phyloP scores from a whole-genome alignment of 2,329 filamentous ascomycete species.

The Colletotrichum tropicicola region DNA sequence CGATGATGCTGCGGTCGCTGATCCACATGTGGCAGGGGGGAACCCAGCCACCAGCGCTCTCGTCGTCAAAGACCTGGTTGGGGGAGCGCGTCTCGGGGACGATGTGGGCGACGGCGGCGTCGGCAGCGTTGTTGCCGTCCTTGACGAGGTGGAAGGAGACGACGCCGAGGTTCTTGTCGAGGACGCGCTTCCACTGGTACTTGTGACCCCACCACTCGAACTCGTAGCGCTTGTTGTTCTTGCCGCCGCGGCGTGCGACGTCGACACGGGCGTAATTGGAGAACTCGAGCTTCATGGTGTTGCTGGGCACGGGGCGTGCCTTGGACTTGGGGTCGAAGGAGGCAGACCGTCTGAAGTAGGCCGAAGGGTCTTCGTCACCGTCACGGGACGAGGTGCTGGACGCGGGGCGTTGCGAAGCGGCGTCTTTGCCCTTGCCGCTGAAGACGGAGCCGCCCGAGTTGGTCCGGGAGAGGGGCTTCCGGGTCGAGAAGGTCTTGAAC shows the following conservation, averaged over 20 bases:
- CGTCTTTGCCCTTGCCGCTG: conserved; percentile 34
- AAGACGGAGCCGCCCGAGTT: conserved; percentile 44
- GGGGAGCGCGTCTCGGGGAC: conserved; percentile 80
- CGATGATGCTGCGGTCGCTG: conserved; percentile 75
- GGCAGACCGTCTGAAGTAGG: conserved; percentile 36
- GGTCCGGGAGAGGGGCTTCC: conserved; percentile 46
- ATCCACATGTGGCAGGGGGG: conserved; percentile 93
- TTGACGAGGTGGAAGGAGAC: conserved; percentile 84
- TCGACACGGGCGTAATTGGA: conserved; percentile 97
- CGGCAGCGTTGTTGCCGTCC: conserved; percentile 60
- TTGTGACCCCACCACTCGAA: conserved; percentile 93
- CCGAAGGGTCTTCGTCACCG: conserved; percentile 41
- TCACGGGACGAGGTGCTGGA: conserved; percentile 46
- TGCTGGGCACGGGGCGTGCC: conserved; percentile 64
- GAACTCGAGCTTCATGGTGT: conserved; percentile 90
- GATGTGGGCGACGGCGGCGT: conserved; percentile 78
- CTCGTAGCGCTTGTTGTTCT: conserved; percentile 79
- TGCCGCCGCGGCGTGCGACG: conserved; percentile 74
- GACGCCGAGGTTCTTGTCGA: conserved; percentile 72
- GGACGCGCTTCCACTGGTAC: conserved; percentile 84
- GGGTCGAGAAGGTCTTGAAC: conserved; percentile 53
- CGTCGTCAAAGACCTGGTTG: conserved; percentile 75
- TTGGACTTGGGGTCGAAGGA: conserved; percentile 45
- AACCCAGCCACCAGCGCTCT: conserved; percentile 85
- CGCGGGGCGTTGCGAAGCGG: conserved; percentile 39